phyloP scores from a whole-genome alignment of 1,284 basidiomycete species.

The Leccinum fuscescens region DNA sequence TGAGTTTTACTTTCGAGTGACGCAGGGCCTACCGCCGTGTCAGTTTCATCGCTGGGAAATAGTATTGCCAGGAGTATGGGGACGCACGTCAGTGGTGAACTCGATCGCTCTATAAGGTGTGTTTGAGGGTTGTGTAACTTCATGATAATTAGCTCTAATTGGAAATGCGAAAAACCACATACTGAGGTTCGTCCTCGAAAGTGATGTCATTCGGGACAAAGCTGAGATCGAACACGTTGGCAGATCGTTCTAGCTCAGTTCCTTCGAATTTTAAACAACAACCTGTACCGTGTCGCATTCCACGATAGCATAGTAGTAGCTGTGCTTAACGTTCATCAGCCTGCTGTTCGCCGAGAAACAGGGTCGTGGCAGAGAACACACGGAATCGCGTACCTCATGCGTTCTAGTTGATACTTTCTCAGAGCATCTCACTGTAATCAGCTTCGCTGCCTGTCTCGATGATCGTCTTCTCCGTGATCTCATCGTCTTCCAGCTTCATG shows the following conservation, averaged over 20 bases:
- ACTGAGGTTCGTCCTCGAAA: slow-evolving; percentile 59
- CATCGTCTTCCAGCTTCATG: slow-evolving; percentile 39
- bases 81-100: slow-evolving; percentile 87
- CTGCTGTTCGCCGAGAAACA: background rate
- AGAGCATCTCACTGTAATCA: slow-evolving; percentile 73
- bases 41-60: background rate
- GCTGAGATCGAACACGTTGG: slow-evolving; percentile 94
- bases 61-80: background rate
- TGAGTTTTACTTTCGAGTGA: slow-evolving; percentile 96
- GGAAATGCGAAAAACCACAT: too few relatives aligned
- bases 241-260: slow-evolving; percentile 95
- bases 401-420: slow-evolving; percentile 90
- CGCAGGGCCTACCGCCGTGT: slow-evolving; percentile 73
- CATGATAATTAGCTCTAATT: slow-evolving; percentile 36
- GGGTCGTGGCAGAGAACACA: background rate
- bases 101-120: slow-evolving; percentile 79
- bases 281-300: slow-evolving; percentile 60
- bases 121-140: slow-evolving; percentile 71
- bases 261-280: slow-evolving; percentile 87
- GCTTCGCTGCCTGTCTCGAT: too few relatives aligned
- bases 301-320: slow-evolving; percentile 96
- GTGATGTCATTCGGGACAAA: slow-evolving; percentile 92
- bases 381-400: slow-evolving; percentile 65
- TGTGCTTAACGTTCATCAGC: slow-evolving; percentile 32
- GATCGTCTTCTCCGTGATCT: slow-evolving; percentile 64